Evolutionary conservation across 352 stramenopile genomes (phyloP).

Genomic region (Globisporangium paroecandrum): DNA sequence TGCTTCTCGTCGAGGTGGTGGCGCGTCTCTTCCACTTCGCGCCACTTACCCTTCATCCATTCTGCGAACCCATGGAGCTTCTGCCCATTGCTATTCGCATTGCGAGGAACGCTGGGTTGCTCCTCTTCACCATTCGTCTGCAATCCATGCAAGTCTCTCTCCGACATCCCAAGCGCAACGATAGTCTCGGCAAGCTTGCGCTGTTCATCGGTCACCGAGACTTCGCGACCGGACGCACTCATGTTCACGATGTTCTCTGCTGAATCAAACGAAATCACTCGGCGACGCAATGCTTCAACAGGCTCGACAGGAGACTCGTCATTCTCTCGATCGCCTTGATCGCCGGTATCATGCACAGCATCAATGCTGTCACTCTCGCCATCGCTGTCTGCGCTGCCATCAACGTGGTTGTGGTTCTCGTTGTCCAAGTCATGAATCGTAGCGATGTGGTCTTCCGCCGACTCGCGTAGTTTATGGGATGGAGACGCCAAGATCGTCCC

Average conservation of each 20-base stretch:
- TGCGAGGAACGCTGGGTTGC: background rate
- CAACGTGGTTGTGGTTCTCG: constrained; percentile 19
- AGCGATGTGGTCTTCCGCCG: constrained; percentile 10
- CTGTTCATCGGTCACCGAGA: constrained; percentile 49
- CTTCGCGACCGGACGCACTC: constrained; percentile 31
- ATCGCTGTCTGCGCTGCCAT: constrained; percentile 18
- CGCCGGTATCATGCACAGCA: constrained; percentile 17
- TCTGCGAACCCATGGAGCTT: constrained; percentile 11
- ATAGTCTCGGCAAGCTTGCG: constrained; percentile 72
- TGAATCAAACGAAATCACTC: constrained; percentile 77
- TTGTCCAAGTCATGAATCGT: constrained; percentile 19
- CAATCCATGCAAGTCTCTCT: constrained; percentile 38
- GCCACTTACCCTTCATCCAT: constrained; percentile 24
- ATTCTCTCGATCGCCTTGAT: constrained; percentile 20
- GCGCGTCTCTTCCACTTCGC: constrained; percentile 11
- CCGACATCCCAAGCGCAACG: constrained; percentile 58
- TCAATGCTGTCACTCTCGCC: constrained; percentile 25
- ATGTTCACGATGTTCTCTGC: constrained; percentile 73
- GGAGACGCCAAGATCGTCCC: constrained; percentile 41
- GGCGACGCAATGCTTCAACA: constrained; percentile 53
- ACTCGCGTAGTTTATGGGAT: constrained; percentile 10
- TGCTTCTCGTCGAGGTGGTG: constrained; percentile 9
- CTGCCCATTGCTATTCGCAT: constrained; percentile 9
- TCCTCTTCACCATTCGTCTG: constrained; percentile 23
- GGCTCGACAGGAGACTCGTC: constrained; percentile 38